A percentile compares a stretch with the other conserved stretches of the same genome.
Evolutionary conservation across 2,329 filamentous ascomycete species (phyloP).

Genomic region (Fusarium poae): DNA sequence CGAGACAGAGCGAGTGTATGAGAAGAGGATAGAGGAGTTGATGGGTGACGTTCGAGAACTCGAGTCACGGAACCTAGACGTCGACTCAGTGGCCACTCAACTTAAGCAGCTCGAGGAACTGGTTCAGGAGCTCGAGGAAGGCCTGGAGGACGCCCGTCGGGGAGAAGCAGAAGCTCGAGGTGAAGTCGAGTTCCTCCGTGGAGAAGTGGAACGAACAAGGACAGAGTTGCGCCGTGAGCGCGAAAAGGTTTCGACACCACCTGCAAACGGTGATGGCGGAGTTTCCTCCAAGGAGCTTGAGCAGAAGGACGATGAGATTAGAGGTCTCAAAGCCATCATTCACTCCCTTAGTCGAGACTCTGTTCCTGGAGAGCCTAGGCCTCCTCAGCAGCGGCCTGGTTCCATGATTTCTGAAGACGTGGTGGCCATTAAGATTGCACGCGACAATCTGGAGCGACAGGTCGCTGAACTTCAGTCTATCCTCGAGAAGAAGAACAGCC

Average conservation of each 20-base stretch:
- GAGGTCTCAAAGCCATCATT: slow-evolving; percentile 96
- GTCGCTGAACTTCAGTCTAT: slow-evolving; percentile 81
- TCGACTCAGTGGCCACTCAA: slow-evolving; percentile 90
- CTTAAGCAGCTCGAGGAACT: slow-evolving; percentile 96
- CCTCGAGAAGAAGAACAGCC: slow-evolving; percentile 76
- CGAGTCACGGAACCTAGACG: slow-evolving; percentile 86
- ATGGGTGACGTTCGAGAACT: slow-evolving; percentile 86
- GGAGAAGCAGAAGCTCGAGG: slow-evolving; percentile 96
- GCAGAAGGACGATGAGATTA: slow-evolving; percentile 96
- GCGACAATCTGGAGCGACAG: slow-evolving; percentile 81
- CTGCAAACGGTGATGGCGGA: slow-evolving; percentile 57
- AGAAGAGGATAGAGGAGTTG: slow-evolving; percentile 89
- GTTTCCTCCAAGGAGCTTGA: slow-evolving; percentile 80
- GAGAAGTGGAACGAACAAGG: slow-evolving; percentile 92
- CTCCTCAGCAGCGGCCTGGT: slow-evolving; percentile 49
- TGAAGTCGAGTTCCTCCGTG: slow-evolving; percentile 94
- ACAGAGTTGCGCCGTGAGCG: slow-evolving; percentile 89
- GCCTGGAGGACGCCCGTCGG: slow-evolving; percentile 90
- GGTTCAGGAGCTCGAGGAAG: slow-evolving; percentile 96
- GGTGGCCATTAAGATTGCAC: slow-evolving; percentile 52
- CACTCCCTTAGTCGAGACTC: slow-evolving; percentile 90
- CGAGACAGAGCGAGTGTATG: slow-evolving; percentile 96
- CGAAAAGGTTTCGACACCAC: slow-evolving; percentile 72
- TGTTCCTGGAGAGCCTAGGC: slow-evolving; percentile 58
- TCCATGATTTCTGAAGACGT: slow-evolving; percentile 55